Evolutionary conservation across 345 rosid genomes (phyloP).

Genomic region (Eucalyptus sp.): DNA sequence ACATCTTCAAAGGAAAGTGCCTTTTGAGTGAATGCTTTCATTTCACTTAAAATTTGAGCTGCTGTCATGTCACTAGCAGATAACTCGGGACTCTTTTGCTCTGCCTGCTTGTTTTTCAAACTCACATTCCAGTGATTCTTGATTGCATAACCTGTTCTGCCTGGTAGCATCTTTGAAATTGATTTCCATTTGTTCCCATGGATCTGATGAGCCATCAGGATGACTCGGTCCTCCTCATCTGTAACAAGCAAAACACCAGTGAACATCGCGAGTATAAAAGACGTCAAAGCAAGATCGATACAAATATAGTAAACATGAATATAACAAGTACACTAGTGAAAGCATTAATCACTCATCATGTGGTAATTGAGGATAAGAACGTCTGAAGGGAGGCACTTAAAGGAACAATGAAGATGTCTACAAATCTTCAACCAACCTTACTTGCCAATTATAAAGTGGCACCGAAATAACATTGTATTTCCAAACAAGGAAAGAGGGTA

Average conservation of each 20-base stretch:
- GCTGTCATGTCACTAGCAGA: conserved; percentile 1
- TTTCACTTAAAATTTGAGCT: conserved; percentile 23
- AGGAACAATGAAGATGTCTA: neutral
- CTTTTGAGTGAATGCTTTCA: conserved; percentile 37
- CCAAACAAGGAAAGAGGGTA: neutral
- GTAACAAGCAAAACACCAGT: neutral
- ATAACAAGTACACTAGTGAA: neutral
- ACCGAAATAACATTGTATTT: neutral
- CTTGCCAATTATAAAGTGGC: neutral
- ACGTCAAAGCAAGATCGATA: neutral
- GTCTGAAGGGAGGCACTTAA: neutral
- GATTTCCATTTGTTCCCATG: conserved; percentile 95
- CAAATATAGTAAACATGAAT: neutral
- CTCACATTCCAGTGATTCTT: conserved; percentile 96
- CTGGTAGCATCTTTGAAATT: conserved; percentile 63
- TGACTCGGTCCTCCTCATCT: conserved; percentile 80
- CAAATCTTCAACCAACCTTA: neutral
- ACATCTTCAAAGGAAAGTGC: neutral
- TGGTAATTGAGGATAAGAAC: neutral
- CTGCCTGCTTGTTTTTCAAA: conserved; percentile 41
- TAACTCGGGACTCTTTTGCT: conserved; percentile 12
- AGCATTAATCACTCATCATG: neutral
- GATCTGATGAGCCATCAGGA: conserved; percentile 45
- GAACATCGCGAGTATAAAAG: neutral
- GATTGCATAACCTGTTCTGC: conserved; percentile 82